Percentiles rank a stretch among this genome's conserved stretches.
Conservation (phyloP, 192 early-diverging fungal species). For the Dissophora ornata region DNA sequence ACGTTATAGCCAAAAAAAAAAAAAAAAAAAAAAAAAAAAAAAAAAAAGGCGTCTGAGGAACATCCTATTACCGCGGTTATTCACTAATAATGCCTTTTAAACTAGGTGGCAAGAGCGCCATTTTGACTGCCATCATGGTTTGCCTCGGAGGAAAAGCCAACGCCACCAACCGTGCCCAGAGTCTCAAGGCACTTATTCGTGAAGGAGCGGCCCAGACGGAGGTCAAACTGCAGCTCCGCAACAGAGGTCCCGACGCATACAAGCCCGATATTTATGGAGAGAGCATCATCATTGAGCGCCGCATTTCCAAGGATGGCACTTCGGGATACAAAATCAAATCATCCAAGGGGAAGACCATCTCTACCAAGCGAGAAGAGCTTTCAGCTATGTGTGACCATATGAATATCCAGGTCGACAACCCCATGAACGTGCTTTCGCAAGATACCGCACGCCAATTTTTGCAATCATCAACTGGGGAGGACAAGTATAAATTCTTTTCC, state of each 20-base stretch:
- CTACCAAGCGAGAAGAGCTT: slow-evolving; percentile 87
- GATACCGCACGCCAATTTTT: slow-evolving; percentile 94
- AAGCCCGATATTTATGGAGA: slow-evolving; percentile 84
- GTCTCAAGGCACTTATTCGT: slow-evolving; percentile 81
- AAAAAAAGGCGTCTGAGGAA: neutral
- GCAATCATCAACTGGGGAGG: slow-evolving; percentile 78
- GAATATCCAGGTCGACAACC: slow-evolving; percentile 93
- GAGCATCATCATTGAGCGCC: slow-evolving; percentile 85
- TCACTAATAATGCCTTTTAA: too few species aligned
- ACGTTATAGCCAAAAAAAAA: slow-evolving; percentile 15
- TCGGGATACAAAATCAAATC: slow-evolving; percentile 86
- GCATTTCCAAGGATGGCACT: slow-evolving; percentile 69
- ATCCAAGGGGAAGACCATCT: slow-evolving; percentile 70
- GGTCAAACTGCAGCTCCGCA: slow-evolving; percentile 81
- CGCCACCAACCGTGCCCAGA: slow-evolving; percentile 86
- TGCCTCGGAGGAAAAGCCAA: slow-evolving; percentile 93
- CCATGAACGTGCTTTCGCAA: slow-evolving; percentile 92
- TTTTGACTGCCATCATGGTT: slow-evolving; percentile 90
- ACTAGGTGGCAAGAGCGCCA: slow-evolving; percentile 93
- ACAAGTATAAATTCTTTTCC: slow-evolving; percentile 94
- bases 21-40: neutral
- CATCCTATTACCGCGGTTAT: neutral
- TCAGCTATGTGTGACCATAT: slow-evolving; percentile 86
- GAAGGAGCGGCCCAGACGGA: slow-evolving; percentile 78
- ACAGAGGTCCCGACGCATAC: slow-evolving; percentile 88